A percentile compares a stretch with the other conserved stretches of the same genome.
Conservation (phyloP, 257 asterid genomes). For the Solanum acaule region DNA sequence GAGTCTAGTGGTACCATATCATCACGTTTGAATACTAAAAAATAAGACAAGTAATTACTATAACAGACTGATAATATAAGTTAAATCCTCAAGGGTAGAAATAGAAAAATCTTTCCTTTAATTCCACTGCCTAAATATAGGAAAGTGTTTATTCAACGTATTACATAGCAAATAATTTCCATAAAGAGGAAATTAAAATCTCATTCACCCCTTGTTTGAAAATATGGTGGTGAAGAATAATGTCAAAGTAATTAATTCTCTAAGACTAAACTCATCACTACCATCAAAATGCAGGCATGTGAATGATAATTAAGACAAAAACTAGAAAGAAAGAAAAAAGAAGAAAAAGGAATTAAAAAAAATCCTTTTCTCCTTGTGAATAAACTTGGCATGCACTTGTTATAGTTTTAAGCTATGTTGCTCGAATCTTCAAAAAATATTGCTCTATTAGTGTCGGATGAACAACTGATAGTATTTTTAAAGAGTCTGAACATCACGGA, state of each 20-base stretch:
- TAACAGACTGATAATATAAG: neutral
- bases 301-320: neutral
- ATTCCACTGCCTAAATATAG: neutral
- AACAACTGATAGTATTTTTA: neutral
- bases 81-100: neutral
- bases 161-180: neutral
- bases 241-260: neutral
- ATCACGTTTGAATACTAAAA: no score
- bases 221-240: neutral
- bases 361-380: neutral
- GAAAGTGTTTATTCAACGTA: neutral
- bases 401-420: neutral
- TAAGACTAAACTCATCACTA: neutral
- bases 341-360: neutral
- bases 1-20: no score
- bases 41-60: neutral
- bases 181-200: neutral
- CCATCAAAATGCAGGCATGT: neutral
- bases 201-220: neutral
- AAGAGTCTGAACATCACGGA: rapidly evolving
- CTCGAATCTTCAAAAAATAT: neutral
- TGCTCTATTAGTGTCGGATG: neutral
- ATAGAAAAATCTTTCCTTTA: neutral
- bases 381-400: neutral
- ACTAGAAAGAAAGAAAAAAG: neutral